phyloP scores from a whole-genome alignment of 352 stramenopile genomes.

The Pythium sp. region DNA sequence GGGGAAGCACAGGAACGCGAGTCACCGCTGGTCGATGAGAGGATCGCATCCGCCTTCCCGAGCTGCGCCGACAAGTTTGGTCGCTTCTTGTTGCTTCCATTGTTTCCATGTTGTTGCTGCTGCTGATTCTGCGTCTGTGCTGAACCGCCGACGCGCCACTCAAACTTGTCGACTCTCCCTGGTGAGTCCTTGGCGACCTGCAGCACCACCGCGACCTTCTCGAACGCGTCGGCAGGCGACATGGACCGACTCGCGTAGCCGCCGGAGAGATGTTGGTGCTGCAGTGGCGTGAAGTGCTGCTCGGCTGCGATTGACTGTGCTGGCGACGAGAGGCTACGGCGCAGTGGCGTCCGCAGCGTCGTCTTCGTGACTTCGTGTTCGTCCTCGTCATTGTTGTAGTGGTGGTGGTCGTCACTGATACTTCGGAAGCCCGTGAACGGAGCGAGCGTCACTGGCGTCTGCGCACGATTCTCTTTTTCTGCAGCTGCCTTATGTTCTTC shows the following conservation, averaged over 20 bases:
- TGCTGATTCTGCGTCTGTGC: neutral
- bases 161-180: conserved; percentile 58
- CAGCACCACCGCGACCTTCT: conserved; percentile 47
- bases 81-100: neutral
- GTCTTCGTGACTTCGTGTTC: neutral
- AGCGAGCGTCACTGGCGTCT: conserved; percentile 15
- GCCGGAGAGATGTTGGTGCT: conserved; percentile 18
- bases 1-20: neutral
- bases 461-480: neutral
- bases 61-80: conserved; percentile 12
- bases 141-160: conserved; percentile 38
- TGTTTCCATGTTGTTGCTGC: neutral
- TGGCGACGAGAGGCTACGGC: conserved; percentile 27
- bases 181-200: conserved; percentile 50
- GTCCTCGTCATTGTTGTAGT: conserved; percentile 8
- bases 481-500: neutral
- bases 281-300: conserved; percentile 22
- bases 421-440: conserved; percentile 12
- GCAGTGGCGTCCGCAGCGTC: conserved; percentile 43
- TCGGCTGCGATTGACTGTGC: conserved; percentile 17
- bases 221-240: conserved; percentile 54
- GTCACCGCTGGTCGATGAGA: neutral
- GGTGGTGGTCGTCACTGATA: conserved; percentile 17
- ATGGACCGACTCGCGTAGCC: conserved; percentile 30
- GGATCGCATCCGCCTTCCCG: neutral